Evolutionary conservation across 2,329 filamentous ascomycete genomes (phyloP).

Genomic region (Coniochaeta ligniaria): DNA sequence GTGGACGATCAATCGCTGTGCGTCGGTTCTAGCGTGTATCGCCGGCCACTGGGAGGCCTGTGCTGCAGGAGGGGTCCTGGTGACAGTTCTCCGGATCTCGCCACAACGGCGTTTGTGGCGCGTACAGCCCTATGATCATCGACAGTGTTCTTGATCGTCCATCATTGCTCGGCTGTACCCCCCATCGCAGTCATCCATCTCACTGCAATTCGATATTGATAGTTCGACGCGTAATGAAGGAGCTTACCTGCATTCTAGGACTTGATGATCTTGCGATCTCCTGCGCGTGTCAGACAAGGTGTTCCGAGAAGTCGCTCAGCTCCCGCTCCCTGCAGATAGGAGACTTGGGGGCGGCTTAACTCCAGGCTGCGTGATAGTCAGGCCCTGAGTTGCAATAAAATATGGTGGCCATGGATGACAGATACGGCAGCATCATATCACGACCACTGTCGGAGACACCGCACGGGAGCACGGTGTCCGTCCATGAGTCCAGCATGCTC

Average conservation of each 20-base stretch:
- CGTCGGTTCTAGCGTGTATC: not conserved
- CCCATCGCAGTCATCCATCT: not conserved
- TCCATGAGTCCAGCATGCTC: not conserved
- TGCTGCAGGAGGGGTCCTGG: not conserved
- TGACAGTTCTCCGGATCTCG: not conserved
- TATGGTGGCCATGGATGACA: not conserved
- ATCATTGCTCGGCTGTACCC: not conserved
- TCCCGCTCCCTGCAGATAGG: not conserved
- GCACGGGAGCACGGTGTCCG: not conserved
- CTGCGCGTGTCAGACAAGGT: not conserved
- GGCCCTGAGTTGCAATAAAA: not conserved
- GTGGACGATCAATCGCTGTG: not conserved
- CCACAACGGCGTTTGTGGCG: not conserved
- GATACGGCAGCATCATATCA: not conserved
- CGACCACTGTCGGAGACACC: not conserved
- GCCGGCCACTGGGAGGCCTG: not conserved
- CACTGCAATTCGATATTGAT: not conserved
- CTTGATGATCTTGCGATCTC: not conserved
- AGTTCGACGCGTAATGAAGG: not conserved
- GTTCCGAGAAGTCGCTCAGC: not conserved
- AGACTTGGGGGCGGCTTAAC: too few relatives aligned
- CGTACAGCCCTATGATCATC: not conserved
- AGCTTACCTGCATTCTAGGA: not conserved
- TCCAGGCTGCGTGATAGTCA: too few relatives aligned
- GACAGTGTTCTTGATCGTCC: not conserved